Evolutionary conservation across 345 rosid species (phyloP).

Genomic region (Melastoma malabathricum): DNA sequence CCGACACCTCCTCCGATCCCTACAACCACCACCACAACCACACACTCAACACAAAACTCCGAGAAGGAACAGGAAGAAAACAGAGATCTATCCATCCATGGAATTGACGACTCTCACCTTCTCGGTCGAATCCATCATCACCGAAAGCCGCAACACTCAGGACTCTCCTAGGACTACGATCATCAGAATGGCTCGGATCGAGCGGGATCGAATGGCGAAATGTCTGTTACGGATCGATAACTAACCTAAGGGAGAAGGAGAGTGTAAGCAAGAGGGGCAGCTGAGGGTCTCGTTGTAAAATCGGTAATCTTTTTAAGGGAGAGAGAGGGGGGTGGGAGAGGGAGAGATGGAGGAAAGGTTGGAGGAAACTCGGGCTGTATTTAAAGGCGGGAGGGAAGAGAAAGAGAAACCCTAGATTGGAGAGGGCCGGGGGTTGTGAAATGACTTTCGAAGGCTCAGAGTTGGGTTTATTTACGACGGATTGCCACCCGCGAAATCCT

Average conservation of each 20-base stretch:
- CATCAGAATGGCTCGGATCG: no score
- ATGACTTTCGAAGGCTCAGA: neutral
- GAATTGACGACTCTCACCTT: constrained; percentile 14
- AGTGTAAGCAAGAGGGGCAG: no score
- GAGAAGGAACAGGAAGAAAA: constrained; percentile 3
- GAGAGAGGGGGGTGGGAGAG: neutral
- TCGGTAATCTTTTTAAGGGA: no score
- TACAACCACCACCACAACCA: neutral
- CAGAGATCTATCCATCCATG: neutral
- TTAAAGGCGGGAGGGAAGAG: no score
- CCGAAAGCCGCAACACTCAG: neutral
- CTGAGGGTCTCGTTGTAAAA: no score
- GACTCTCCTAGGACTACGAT: no score
- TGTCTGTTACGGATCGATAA: neutral
- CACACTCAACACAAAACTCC: constrained; percentile 1
- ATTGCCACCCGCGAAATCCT: constrained; percentile 13
- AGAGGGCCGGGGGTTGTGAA: neutral
- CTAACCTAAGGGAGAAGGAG: no score
- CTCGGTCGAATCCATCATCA: constrained; percentile 14
- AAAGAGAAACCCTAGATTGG: constrained; percentile 11
- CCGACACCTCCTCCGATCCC: constrained; percentile 10
- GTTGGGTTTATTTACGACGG: neutral
- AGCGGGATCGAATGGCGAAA: no score
- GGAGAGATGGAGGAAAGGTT: neutral
- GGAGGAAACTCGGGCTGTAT: neutral